Base-by-base conservation (phyloP, 768 basidiomycete genomes). In the Dacryopinax spathularia region DNA sequence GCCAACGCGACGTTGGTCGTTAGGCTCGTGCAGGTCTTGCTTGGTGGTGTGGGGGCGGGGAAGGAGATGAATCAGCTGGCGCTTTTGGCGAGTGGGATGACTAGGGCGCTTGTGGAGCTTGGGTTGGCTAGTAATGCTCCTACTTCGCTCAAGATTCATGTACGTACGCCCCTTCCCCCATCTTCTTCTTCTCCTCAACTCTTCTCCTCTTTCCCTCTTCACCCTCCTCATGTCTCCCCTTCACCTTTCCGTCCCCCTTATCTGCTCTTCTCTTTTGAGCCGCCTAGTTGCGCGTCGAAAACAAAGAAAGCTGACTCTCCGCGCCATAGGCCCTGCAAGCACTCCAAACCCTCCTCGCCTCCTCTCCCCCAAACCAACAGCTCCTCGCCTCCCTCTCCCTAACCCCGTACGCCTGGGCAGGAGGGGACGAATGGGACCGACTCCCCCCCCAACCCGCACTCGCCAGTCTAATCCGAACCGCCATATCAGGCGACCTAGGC, bases 61-160 rank as follows among this genome's bases (percentile, higher is more conserved):
- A 65, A 29, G 33, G 63, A 15, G 63, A 34, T 27, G 60, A 79
- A 77, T 66, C 76, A 77, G 68, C 71, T 60, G 3, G 27, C 22
- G 7, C 37, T 35, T n/a, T 33, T 27, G n/a, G 66, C 41, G 69
- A 81, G 69, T 18, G 77, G 77, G 5, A 69, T 79, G 60, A 76
- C 86, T 0, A 82, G 93, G 61, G 89, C 88, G 73, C 81, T 98
- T 29, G 73, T 92, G 16, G 95, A 99, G 72, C 77, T 94, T 3
- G 89, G 88, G 0, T 79, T 98, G 33, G 87, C 94, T 9, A 94
- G 91, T n/a, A 98, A 98, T 73, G 88, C 90, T 1, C 95, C 96
- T 0, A 86, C 89, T 2, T 67, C 79, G 5, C 75, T 98, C 56
- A 98, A 99, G 76, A 86, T 87, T 2, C 90, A 92, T 80, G 90